Evolutionary conservation across 768 basidiomycete genomes (phyloP).

Genomic region (Rubroboletus satanas): DNA sequence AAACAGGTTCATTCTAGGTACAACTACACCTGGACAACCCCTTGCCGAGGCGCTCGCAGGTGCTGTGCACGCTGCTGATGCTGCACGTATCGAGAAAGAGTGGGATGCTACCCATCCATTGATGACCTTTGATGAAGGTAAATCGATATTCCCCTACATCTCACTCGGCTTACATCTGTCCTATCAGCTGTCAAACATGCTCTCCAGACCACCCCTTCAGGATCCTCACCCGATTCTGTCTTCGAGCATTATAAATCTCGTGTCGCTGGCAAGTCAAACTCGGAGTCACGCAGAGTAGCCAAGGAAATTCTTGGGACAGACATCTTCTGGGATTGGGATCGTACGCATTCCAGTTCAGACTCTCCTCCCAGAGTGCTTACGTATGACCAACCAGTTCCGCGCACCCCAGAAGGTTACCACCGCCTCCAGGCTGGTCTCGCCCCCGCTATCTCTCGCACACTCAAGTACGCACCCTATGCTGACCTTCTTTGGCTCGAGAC

Average conservation of each 20-base stretch:
- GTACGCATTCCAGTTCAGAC: slow-evolving; percentile 40
- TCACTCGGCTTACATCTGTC: not conserved
- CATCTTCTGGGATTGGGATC: slow-evolving; percentile 88
- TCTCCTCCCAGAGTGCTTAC: not conserved
- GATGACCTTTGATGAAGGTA: slow-evolving; percentile 84
- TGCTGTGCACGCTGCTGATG: slow-evolving; percentile 62
- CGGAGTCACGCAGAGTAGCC: slow-evolving; percentile 70
- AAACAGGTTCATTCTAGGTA: slow-evolving; percentile 62
- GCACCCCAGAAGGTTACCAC: slow-evolving; percentile 89
- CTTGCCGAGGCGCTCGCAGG: slow-evolving; percentile 69
- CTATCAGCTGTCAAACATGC: slow-evolving; percentile 23
- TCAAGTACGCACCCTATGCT: slow-evolving; percentile 79
- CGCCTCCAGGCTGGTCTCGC: slow-evolving; percentile 81
- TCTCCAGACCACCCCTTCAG: slow-evolving; percentile 16
- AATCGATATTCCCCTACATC: slow-evolving; percentile 45
- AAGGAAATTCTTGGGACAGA: slow-evolving; percentile 57
- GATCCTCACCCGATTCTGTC: slow-evolving; percentile 38
- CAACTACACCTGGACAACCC: slow-evolving; percentile 43
- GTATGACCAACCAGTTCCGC: slow-evolving; percentile 52
- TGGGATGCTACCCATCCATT: slow-evolving; percentile 70
- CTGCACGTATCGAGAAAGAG: slow-evolving; percentile 68
- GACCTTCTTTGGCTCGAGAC: slow-evolving; percentile 95
- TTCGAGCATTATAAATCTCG: slow-evolving; percentile 57
- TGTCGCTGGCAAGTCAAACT: slow-evolving; percentile 63
- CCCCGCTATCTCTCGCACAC: slow-evolving; percentile 75